Evolutionary conservation across 208 protist species (phyloP), one percentile per base, ranked within the genome.

Genomic region (Trypanosoma grayi): DNA sequence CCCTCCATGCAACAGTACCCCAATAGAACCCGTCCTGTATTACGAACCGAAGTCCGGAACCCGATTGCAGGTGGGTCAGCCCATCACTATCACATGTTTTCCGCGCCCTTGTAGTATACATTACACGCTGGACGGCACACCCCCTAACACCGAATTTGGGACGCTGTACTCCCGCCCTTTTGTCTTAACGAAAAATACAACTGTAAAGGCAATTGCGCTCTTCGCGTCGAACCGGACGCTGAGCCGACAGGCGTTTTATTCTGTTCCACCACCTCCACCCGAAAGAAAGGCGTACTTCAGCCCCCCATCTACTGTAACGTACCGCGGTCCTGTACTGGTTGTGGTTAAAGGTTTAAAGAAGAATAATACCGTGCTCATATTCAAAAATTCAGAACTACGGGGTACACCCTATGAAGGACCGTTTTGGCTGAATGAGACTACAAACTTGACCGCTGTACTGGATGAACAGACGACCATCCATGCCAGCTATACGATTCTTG

Each of bases 41-140:
- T 85, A 81, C 59, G 53, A 53, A 5, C 77, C 78, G 2, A 30
- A 53, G 8, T 73, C 60, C 36, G 75, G 75, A 7, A 57, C 72
- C 0, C 33, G 25, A 11, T 10, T 84, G 7, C 24, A 24, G 8
- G 31, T 50, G 9, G 62, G 77, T 34, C 30, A 60, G 45, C 28
- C 60, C 20, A 63, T 89, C 11, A 55, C 25, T 20, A 31, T 85
- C 27, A 40, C 64, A 33, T 89, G 82, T 68, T 82, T 51, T 54
- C 77, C 78, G 13, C 41, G 46, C 0, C 78, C 82, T 31, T 89
- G 82, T 73, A 41, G 51, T 36, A 30, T 89, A n/a, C 71, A 89
- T 70, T 89, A 85, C 70, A 64, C 71, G 18, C 53, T 83, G 14
- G 72, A 81, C 30, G 70, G 55, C 10, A 60, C 46, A 33, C 54